These are phyloP conservation scores for Paracamarosporium sp. DNA, from an alignment of 2,329 filamentous ascomycete genomes.

Conservation along the genomic window DNA sequence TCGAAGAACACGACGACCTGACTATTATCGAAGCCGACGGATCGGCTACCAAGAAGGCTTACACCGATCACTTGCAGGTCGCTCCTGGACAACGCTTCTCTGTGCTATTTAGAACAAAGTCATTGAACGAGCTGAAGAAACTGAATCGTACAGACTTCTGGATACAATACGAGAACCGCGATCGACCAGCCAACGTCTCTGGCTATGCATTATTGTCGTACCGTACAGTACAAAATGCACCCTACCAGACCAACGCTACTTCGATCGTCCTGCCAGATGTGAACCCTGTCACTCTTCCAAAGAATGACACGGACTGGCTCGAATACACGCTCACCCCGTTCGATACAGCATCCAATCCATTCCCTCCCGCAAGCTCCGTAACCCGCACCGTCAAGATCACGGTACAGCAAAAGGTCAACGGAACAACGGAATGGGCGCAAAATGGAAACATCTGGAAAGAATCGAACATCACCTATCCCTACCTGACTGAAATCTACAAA, in stretches of 20 bases:
- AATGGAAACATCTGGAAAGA: slow-evolving; percentile 28
- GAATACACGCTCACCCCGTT: slow-evolving; percentile 48
- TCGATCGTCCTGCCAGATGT: slow-evolving; percentile 17
- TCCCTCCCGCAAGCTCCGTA: slow-evolving; percentile 40
- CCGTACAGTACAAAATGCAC: slow-evolving; percentile 17
- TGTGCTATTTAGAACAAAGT: slow-evolving; percentile 62
- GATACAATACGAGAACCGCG: slow-evolving; percentile 56
- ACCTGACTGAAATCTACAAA: slow-evolving; percentile 61
- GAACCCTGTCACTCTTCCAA: slow-evolving; percentile 38
- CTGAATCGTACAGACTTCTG: slow-evolving; percentile 50
- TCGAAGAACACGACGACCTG: slow-evolving; percentile 64
- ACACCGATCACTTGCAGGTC: slow-evolving; percentile 61
- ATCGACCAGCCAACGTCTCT: slow-evolving; percentile 53
- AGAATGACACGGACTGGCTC: slow-evolving; percentile 44
- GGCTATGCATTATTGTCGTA: slow-evolving; percentile 61
- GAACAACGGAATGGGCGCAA: slow-evolving; percentile 28
- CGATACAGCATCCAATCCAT: slow-evolving; percentile 34
- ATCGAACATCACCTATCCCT: slow-evolving; percentile 42
- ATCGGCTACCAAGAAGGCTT: slow-evolving; percentile 58
- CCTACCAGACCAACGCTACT: slow-evolving; percentile 3
- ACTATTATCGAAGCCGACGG: slow-evolving; percentile 67
- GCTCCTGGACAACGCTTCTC: slow-evolving; percentile 68
- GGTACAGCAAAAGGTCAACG: slow-evolving; percentile 25
- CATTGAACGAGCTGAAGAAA: slow-evolving; percentile 50
- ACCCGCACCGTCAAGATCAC: slow-evolving; percentile 42